Conservation (phyloP, 805 yeast species). For the Yamadazyma takamatsuzukensis region DNA sequence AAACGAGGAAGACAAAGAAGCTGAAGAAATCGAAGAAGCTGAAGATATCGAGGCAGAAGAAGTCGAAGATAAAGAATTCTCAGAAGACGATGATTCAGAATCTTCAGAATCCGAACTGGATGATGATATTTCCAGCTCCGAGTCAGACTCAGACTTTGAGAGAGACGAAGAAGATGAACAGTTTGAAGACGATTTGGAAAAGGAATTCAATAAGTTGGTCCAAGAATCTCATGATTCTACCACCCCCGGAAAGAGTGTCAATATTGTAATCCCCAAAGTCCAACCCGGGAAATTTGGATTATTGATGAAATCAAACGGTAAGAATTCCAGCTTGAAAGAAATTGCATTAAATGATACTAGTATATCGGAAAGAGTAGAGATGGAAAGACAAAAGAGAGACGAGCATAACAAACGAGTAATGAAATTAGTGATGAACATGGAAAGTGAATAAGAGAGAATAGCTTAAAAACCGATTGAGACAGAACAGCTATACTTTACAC, state of each 20-base stretch:
- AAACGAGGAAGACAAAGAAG: constrained; percentile 15
- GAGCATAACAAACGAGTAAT: constrained; percentile 57
- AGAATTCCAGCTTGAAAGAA: constrained; percentile 6
- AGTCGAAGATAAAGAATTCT: constrained; percentile 17
- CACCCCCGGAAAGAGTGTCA: neutral
- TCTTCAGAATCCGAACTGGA: constrained; percentile 12
- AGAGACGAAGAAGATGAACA: constrained; percentile 40
- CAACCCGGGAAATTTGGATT: constrained; percentile 5
- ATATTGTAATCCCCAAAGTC: neutral
- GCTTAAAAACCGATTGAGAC: neutral
- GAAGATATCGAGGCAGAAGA: constrained; percentile 16
- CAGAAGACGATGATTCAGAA: constrained; percentile 21
- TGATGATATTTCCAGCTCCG: constrained; percentile 13
- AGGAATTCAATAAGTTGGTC: constrained; percentile 51
- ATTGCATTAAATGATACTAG: constrained; percentile 34
- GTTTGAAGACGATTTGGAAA: constrained; percentile 52
- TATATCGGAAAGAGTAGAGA: constrained; percentile 50
- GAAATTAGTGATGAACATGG: constrained; percentile 48
- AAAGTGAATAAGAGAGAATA: constrained; percentile 7
- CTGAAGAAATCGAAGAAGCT: constrained; percentile 13
- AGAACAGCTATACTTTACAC: too few species aligned
- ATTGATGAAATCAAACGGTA: constrained; percentile 6
- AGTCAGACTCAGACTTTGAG: constrained; percentile 18
- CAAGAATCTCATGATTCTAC: constrained; percentile 42
- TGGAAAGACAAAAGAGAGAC: constrained; percentile 47